Evolutionary conservation across 2,329 filamentous ascomycete genomes (phyloP).

Genomic region (Xylariaceae sp.): DNA sequence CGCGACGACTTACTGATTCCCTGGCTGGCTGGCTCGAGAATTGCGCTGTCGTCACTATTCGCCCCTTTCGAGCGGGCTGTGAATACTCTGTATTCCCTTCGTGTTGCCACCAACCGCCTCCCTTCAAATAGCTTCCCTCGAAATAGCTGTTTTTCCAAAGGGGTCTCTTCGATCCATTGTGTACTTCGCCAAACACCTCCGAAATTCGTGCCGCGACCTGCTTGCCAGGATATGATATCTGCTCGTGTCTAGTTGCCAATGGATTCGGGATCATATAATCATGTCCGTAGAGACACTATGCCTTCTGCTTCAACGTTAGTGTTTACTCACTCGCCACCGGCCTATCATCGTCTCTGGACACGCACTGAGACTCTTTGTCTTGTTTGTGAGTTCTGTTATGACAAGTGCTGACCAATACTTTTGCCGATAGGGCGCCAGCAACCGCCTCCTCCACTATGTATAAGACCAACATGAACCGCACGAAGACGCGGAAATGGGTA

Average conservation of each 20-base stretch:
- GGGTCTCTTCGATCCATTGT: background rate
- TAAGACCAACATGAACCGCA: constrained; percentile 79
- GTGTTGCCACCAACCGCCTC: background rate
- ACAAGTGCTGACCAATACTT: constrained; percentile 6
- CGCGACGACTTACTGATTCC: background rate
- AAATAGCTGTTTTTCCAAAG: too few species aligned
- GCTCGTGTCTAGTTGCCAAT: constrained; percentile 12
- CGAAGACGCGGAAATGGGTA: constrained; percentile 92
- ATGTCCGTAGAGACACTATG: constrained; percentile 19
- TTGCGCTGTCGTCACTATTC: background rate
- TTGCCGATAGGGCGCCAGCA: background rate
- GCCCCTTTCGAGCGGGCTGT: background rate
- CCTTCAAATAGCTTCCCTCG: background rate
- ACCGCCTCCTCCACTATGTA: constrained; percentile 41
- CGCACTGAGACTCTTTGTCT: background rate
- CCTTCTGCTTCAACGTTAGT: constrained; percentile 19
- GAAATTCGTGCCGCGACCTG: background rate
- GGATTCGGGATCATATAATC: constrained; percentile 23
- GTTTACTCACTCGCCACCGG: background rate
- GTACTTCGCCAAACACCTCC: background rate
- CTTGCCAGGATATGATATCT: constrained; percentile 1
- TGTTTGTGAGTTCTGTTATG: background rate
- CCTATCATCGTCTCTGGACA: background rate
- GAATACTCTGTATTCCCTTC: background rate
- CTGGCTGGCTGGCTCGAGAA: background rate